A percentile compares a stretch with the other conserved stretches of the same genome.
phyloP scores from a whole-genome alignment of 345 rosid species.

The Barbarea vulgaris region DNA sequence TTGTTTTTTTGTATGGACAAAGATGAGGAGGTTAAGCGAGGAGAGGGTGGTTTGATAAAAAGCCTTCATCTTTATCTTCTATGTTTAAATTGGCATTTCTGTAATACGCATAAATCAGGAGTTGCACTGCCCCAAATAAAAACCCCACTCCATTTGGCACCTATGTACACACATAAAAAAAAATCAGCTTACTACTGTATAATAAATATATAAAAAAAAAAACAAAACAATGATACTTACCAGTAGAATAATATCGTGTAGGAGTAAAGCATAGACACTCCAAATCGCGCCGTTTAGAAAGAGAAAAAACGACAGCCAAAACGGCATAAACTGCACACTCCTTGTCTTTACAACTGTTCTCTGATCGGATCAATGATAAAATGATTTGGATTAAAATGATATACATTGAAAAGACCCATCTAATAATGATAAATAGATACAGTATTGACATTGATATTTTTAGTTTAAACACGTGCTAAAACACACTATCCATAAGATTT shows the following conservation, averaged over 20 bases:
- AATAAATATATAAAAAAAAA: neutral
- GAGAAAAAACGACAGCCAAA: slow-evolving; percentile 63
- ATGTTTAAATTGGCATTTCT: slow-evolving; percentile 45
- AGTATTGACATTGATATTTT: neutral
- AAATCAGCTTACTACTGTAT: neutral
- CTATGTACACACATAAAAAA: slow-evolving; percentile 39
- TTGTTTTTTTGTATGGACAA: neutral
- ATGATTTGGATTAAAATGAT: slow-evolving; percentile 15
- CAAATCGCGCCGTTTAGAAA: slow-evolving; percentile 70
- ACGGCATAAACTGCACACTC: slow-evolving; percentile 81
- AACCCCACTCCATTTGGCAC: slow-evolving; percentile 74
- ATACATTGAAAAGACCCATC: neutral
- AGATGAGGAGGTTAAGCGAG: slow-evolving; percentile 17
- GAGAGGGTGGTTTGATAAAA: slow-evolving; percentile 35
- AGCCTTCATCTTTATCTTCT: slow-evolving; percentile 29
- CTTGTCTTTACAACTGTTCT: slow-evolving; percentile 66
- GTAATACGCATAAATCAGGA: slow-evolving; percentile 59
- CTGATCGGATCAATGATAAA: slow-evolving; percentile 43
- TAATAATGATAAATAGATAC: neutral
- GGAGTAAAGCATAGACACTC: slow-evolving; percentile 64
- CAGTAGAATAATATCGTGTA: slow-evolving; percentile 52
- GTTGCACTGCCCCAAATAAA: slow-evolving; percentile 59
- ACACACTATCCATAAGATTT: slow-evolving; percentile 14
- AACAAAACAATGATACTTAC: slow-evolving; percentile 42
- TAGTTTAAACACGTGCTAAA: slow-evolving; percentile 14